These are phyloP conservation scores for Clitocybe nebularis DNA, from an alignment of 1,284 basidiomycete genomes.

Conservation along the genomic window DNA sequence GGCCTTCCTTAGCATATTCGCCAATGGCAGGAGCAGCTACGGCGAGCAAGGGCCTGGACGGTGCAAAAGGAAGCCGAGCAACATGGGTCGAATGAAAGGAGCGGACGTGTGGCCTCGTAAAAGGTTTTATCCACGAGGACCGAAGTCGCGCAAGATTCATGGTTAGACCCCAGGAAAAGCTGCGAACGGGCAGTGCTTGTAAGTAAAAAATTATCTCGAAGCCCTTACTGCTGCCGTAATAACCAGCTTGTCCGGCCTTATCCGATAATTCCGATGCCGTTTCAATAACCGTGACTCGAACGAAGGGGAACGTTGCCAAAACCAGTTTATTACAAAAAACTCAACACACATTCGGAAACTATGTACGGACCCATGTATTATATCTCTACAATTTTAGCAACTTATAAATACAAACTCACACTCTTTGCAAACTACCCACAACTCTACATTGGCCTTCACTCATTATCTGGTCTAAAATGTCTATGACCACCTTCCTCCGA, in stretches of 20 bases:
- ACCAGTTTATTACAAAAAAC: too few relatives aligned
- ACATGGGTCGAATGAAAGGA: constrained; percentile 29
- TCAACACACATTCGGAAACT: too few relatives aligned
- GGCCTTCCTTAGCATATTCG: constrained; percentile 64
- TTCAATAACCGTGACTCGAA: too few relatives aligned
- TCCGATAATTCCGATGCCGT: too few relatives aligned
- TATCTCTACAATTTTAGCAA: too few relatives aligned
- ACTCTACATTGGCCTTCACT: too few relatives aligned
- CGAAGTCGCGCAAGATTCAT: constrained; percentile 39
- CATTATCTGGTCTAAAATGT: too few relatives aligned
- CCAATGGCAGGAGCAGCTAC: constrained; percentile 80
- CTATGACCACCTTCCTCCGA: too few relatives aligned
- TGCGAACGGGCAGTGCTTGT: constrained; percentile 6
- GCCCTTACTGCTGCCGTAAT: background rate
- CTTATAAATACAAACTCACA: too few relatives aligned
- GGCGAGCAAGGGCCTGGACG: constrained; percentile 48
- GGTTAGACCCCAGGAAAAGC: constrained; percentile 16
- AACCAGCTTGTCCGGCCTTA: background rate
- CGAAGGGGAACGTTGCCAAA: too few relatives aligned
- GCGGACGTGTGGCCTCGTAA: constrained; percentile 25
- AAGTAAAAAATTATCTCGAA: constrained; percentile 14
- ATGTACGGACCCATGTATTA: too few relatives aligned
- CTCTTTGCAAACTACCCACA: too few relatives aligned
- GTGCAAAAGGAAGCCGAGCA: constrained; percentile 31
- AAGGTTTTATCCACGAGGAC: constrained; percentile 27